Base-by-base conservation (phyloP, 768 basidiomycete genomes). In the Udeniomyces megalosporus region DNA sequence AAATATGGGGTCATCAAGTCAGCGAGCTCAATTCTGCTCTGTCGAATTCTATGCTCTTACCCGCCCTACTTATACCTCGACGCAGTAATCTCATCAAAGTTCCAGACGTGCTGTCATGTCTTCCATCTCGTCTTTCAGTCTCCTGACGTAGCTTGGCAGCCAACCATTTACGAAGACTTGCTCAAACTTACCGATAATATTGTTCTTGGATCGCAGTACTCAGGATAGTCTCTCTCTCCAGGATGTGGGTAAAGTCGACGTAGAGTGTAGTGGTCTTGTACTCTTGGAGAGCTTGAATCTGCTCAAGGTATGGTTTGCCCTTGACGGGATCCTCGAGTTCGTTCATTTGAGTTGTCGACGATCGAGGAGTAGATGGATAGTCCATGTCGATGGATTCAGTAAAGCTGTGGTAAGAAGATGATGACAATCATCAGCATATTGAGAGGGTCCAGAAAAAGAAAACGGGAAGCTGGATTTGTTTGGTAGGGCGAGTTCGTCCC, bases 251-350 rank as follows among this genome's bases (percentile, higher is more conserved):
- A 64, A 85, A 97, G 76, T 97, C 92, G 74, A 99, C 85, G 71
- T 96, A 99, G 71, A 99, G 84, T 0, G 93, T 97, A 10, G 89
- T 88, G 58, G 95, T 79, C 71, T 91, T 86, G 72, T 87, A 91
- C 72, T 92, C 88, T 66, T 86, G 84, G 89, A 99, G 90, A 45
- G 83, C 86, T 72, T 87, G 85, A 70, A 99, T 86, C 75, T 96
- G 93, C 62, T 91, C 85, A 69, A 96, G 77, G 72, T 97, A 96
- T 62, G 31, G 38, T 17, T 42, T 42, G 38, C 38, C 38, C 10
- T 52, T 17, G 50, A 26, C 26, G 50, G 28, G 50, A 17, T 31
- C 50, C 86, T 79, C 55, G 67, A 83, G 76, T 72, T 85, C 81
- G 49, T 22, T 17, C 65, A 81, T 81, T 47, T 86, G n/a, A n/a